A percentile compares a stretch with the other conserved stretches of the same genome.
These are phyloP conservation scores for Pezicula neosporulosa DNA, from an alignment of 2,329 filamentous ascomycete genomes.

Conservation along the genomic window DNA sequence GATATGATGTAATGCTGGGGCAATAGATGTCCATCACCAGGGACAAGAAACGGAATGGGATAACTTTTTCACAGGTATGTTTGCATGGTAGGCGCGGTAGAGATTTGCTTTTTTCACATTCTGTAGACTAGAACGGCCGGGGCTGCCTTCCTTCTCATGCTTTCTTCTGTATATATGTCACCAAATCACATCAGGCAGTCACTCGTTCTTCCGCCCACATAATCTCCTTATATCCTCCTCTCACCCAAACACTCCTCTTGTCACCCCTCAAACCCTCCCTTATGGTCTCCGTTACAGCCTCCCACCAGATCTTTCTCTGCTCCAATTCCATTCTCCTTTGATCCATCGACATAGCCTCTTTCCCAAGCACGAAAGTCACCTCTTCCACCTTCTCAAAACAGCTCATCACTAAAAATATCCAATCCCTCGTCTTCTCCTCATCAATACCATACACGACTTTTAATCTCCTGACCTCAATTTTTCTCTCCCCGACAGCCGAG, in stretches of 20 bases:
- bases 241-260: not conserved
- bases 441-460: not conserved
- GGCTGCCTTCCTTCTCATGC: not conserved
- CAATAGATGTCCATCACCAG: not conserved
- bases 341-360: not conserved
- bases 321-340: not conserved
- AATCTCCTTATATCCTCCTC: not conserved
- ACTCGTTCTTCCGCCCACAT: not conserved
- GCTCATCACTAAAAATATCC: conserved; percentile 2
- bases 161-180: not conserved
- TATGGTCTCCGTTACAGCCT: conserved; percentile 8
- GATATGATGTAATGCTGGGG: not conserved
- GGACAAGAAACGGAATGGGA: not conserved
- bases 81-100: no score
- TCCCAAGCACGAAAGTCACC: conserved; percentile 8
- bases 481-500: not conserved
- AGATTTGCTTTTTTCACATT: no score
- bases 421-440: not conserved
- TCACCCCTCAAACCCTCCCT: conserved; percentile 4
- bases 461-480: not conserved
- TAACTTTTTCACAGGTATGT: not conserved
- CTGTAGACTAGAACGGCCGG: not conserved
- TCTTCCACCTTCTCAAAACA: conserved; percentile 5
- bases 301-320: conserved; percentile 6
- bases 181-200: not conserved